Evolutionary conservation across 2,329 filamentous ascomycete species (phyloP), one percentile per base, ranked within the genome.

Genomic region (Thielaviopsis ethacetica): DNA sequence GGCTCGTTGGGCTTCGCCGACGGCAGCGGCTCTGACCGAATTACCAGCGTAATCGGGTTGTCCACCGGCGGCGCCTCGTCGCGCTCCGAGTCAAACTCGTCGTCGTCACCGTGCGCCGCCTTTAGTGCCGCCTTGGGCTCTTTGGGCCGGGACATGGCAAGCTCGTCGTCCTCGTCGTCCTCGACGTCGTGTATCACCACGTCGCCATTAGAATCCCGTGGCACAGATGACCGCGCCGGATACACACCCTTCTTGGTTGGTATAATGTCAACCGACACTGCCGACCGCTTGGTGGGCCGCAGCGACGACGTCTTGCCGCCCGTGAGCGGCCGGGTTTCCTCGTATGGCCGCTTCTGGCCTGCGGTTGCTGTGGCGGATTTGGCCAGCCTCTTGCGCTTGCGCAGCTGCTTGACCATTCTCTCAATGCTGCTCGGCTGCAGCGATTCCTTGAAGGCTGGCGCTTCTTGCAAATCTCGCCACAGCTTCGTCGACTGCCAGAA

Each of bases 1-100:
- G 81, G 78, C 0, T 80, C 82, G 38, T 75, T 72, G 0, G 80
- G 74, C 2, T 67, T 69, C 7, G 71, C 70, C 3, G 76, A 74
- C 0, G 77, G 78, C 12, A 80, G 64, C 54, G 69, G 73, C 58
- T 81, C 76, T 5, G 76, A 71, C 26, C 72, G 72, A 10, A 80
- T 70, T 13, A 77, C 71, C 17, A 81, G 24, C 15, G 47, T 30
- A 19, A 59, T 26, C n/a, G 44, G 50, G 10, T 57, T 50, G 47
- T 21, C 50, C 27, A 4, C 2, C 13, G 53, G 44, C 26, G 38
- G 57, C 6, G n/a, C 24, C 3, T 44, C 49, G n/a, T 38, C 21
- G 5, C 53, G 4, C 2, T 59, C 41, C 27, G 26, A 47, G 10
- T 61, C 52, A 7, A 51, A 17, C 3, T 30, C 38, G 10, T 47